These are phyloP conservation scores for Penicillium sp. DNA, from an alignment of 2,329 filamentous ascomycete species.

Conservation along the genomic window DNA sequence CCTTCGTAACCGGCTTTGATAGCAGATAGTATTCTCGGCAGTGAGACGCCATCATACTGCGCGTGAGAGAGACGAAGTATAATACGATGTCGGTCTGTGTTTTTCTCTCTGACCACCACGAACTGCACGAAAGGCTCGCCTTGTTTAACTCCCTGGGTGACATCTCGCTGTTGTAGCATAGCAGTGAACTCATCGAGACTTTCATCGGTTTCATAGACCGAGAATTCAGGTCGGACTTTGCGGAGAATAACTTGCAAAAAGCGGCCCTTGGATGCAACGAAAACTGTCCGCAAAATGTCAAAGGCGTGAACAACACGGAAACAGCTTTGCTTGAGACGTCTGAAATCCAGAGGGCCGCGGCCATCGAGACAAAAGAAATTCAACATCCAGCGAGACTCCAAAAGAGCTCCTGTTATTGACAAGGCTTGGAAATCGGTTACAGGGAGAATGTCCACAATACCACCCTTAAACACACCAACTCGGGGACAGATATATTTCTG, in stretches of 20 bases:
- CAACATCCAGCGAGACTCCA: slow-evolving; percentile 38
- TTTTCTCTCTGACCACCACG: slow-evolving; percentile 47
- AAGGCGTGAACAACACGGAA: slow-evolving; percentile 55
- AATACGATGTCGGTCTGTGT: slow-evolving; percentile 46
- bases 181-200: slow-evolving; percentile 50
- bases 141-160: slow-evolving; percentile 52
- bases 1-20: slow-evolving; percentile 54
- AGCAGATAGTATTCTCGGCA: slow-evolving; percentile 59
- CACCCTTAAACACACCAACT: slow-evolving; percentile 50
- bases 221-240: slow-evolving; percentile 49
- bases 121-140: slow-evolving; percentile 61
- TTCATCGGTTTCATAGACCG: slow-evolving; percentile 51
- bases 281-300: slow-evolving; percentile 64
- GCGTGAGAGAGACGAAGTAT: slow-evolving; percentile 62
- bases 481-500: slow-evolving; percentile 48
- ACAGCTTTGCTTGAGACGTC: slow-evolving; percentile 43
- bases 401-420: slow-evolving; percentile 32
- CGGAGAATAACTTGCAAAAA: slow-evolving; percentile 58
- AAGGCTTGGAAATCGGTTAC: slow-evolving; percentile 47
- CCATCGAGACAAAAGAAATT: slow-evolving; percentile 59
- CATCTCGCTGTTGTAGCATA: slow-evolving; percentile 54
- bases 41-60: slow-evolving; percentile 66
- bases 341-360: slow-evolving; percentile 41
- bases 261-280: slow-evolving; percentile 50
- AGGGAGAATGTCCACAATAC: slow-evolving; percentile 55